These are phyloP conservation scores for Echria macrotheca DNA, from an alignment of 495 filamentous ascomycete species.

Conservation along the genomic window DNA sequence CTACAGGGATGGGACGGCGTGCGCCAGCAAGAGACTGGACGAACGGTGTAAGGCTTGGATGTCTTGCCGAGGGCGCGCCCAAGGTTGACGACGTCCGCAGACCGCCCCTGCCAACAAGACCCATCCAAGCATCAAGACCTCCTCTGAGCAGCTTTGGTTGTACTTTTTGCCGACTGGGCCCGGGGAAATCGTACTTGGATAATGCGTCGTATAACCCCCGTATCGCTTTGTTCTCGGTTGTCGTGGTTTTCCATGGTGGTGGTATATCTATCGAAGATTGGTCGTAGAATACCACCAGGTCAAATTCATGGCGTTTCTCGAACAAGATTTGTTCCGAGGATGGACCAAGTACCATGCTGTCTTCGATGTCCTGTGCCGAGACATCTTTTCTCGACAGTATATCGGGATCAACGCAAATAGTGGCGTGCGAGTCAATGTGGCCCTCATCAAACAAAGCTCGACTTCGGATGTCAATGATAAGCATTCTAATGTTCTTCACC, in stretches of 20 bases:
- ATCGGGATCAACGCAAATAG: slow-evolving; percentile 90
- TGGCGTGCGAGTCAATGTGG: slow-evolving; percentile 73
- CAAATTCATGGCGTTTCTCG: slow-evolving; percentile 69
- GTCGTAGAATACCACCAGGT: slow-evolving; percentile 89
- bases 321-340: slow-evolving; percentile 67
- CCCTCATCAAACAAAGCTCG: slow-evolving; percentile 81
- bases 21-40: slow-evolving; percentile 15
- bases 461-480: slow-evolving; percentile 81
- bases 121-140: slow-evolving; percentile 80
- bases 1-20: no score
- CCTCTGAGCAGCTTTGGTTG: slow-evolving; percentile 70
- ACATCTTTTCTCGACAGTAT: slow-evolving; percentile 63
- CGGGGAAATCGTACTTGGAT: slow-evolving; percentile 70
- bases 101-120: slow-evolving; percentile 65
- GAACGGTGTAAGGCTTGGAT: no score
- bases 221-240: slow-evolving; percentile 52
- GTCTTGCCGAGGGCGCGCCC: no score
- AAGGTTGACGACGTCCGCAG: slow-evolving; percentile 40
- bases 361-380: slow-evolving; percentile 78
- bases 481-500: slow-evolving; percentile 50
- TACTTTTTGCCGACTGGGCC: slow-evolving; percentile 51
- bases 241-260: slow-evolving; percentile 35
- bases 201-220: slow-evolving; percentile 71
- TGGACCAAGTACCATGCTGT: slow-evolving; percentile 76
- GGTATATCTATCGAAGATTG: slow-evolving; percentile 50